Percentiles rank a stretch among this genome's conserved stretches.
phyloP scores from a whole-genome alignment of 1,284 basidiomycete species.

The Coriolopsis trogii region DNA sequence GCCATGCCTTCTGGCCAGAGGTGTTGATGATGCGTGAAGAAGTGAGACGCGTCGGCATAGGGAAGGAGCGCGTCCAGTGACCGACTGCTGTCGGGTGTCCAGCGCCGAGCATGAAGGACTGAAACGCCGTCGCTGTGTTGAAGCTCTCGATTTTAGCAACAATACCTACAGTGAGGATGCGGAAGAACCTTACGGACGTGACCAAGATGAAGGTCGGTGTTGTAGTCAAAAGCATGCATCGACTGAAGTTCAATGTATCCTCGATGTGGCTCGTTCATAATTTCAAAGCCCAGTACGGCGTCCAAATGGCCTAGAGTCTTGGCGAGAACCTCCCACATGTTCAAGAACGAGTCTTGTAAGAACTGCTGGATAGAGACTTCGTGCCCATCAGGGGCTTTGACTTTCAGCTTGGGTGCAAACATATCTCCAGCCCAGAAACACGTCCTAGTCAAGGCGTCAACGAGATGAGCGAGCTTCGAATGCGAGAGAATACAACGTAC shows the following conservation, averaged over 20 bases:
- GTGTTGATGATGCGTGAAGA: conserved; percentile 61
- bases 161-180: background rate
- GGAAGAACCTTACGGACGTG: conserved; percentile 65
- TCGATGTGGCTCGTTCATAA: conserved; percentile 96
- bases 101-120: conserved; percentile 84
- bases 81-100: conserved; percentile 77
- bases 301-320: conserved; percentile 74
- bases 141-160: background rate
- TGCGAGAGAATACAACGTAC: conserved; percentile 46
- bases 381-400: conserved; percentile 51
- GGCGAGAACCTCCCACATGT: conserved; percentile 76
- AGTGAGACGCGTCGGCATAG: conserved; percentile 75
- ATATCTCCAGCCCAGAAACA: conserved; percentile 91
- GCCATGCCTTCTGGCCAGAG: conserved; percentile 67
- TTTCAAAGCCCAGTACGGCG: conserved; percentile 90
- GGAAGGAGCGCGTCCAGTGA: conserved; percentile 82
- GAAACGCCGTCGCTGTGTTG: conserved; percentile 70
- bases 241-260: conserved; percentile 88
- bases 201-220: conserved; percentile 90
- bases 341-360: conserved; percentile 83
- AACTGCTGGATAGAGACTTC: conserved; percentile 77
- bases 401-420: conserved; percentile 76
- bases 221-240: conserved; percentile 89
- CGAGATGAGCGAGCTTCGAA: background rate
- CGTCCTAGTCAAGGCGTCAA: conserved; percentile 48